Evolutionary conservation across 305 asterid species (phyloP), one percentile per base, ranked within the genome.

Genomic region (Fraxinus paxiana): DNA sequence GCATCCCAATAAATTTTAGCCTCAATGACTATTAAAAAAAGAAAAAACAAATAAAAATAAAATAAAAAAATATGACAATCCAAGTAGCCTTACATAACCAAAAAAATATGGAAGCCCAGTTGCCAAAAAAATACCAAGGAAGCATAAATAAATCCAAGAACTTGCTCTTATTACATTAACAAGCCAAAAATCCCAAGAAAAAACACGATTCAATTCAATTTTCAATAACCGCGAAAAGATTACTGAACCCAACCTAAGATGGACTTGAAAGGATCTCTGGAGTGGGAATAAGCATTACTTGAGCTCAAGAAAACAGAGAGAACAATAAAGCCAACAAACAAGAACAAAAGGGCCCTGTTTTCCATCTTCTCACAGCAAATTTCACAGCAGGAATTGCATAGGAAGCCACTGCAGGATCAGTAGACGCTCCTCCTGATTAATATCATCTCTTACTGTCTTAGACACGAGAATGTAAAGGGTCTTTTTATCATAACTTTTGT

Each of bases 201-300:
- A 51, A 63, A 81, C 77, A 48, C 41, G 46, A 73, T 6, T 37
- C 9, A 22, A 75, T 73, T n/a, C 73, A 61, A 43, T 77, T 61
- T 33, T 22, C 77, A 76, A 79, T 77, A 83, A 76, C 59, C 74
- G n/a, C 37, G 12, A 80, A 75, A 15, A 76, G 80, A 73, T 77
- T 34, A 79, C 76, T n/a, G 37, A 30, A 80, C 79, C 92, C 63
- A 81, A 94, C 98, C 98, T 77, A 86, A 80, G 69, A 93, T 79
- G 76, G 92, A 86, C 76, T 86, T 84, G 82, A 88, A 84, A 79
- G 93, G 85, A 51, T 92, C 93, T 77, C 81, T 78, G 51, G 92
- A 78, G 80, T 77, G 86, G 82, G 89, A 85, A 85, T 85, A 92
- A 84, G 87, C 92, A 7, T 65, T 74, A 31, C 81, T 78, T 43